phyloP scores from a whole-genome alignment of 176 grass and related monocot species.

The Chloris gayana region DNA sequence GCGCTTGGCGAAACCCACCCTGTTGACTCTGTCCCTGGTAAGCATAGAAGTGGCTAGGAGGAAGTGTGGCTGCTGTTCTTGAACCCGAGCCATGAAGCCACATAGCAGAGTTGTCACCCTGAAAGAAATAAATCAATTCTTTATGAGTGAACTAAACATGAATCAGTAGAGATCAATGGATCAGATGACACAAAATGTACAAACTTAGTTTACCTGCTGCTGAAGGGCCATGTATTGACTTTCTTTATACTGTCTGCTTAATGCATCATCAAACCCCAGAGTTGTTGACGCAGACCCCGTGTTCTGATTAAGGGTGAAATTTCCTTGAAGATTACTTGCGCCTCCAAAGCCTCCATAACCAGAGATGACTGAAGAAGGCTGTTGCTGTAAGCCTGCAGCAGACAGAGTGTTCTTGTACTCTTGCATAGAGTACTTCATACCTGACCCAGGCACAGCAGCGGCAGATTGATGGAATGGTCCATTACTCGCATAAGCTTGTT shows the following conservation, averaged over 20 bases:
- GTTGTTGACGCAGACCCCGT: constrained; percentile 59
- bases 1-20: constrained; percentile 67
- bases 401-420: constrained; percentile 86
- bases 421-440: constrained; percentile 83
- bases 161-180: background rate
- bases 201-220: constrained; percentile 71
- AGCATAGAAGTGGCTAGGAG: constrained; percentile 64
- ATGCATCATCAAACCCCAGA: constrained; percentile 77
- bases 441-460: constrained; percentile 60
- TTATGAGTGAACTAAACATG: background rate
- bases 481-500: constrained; percentile 83
- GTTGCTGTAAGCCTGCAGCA: constrained; percentile 55
- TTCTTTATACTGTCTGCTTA: constrained; percentile 87
- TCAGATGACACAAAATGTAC: background rate
- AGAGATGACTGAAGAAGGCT: constrained; percentile 63
- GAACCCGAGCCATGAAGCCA: constrained; percentile 85
- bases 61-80: constrained; percentile 69
- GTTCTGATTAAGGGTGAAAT: constrained; percentile 66
- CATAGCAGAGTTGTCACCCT: constrained; percentile 88
- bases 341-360: constrained; percentile 84
- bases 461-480: constrained; percentile 82
- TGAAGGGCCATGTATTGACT: constrained; percentile 85
- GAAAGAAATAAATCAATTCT: constrained; percentile 26
- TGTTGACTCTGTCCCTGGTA: constrained; percentile 85
- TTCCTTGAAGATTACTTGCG: constrained; percentile 68